Conservation (phyloP, 495 filamentous ascomycete species). For the Polyplosphaeria fusca region DNA sequence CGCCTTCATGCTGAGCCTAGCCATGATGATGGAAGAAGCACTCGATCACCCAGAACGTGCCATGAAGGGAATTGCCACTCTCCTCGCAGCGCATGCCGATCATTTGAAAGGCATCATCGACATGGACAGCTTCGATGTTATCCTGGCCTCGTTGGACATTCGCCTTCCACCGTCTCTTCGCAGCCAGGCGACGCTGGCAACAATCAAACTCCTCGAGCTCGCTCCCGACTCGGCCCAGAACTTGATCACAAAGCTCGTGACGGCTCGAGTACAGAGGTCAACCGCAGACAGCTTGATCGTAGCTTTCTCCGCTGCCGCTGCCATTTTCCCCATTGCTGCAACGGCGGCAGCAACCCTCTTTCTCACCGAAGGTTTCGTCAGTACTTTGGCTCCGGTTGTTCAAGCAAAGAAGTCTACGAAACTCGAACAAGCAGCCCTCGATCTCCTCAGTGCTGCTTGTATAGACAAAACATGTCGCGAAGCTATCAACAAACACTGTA, state of each 20-base stretch:
- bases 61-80: constrained; percentile 60
- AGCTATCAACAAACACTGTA: constrained; percentile 73
- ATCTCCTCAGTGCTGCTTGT: constrained; percentile 87
- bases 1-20: constrained; percentile 64
- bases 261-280: constrained; percentile 49
- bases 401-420: constrained; percentile 47
- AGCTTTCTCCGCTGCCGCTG: constrained; percentile 83
- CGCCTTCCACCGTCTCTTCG: constrained; percentile 64
- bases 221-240: constrained; percentile 64
- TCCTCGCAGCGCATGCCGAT: constrained; percentile 58
- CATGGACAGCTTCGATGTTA: constrained; percentile 71
- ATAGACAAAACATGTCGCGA: constrained; percentile 75
- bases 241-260: constrained; percentile 66
- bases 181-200: constrained; percentile 70
- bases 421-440: constrained; percentile 76
- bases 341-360: constrained; percentile 69
- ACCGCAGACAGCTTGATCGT: constrained; percentile 61
- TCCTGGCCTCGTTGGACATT: constrained; percentile 74
- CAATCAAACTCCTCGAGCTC: constrained; percentile 74
- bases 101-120: constrained; percentile 67
- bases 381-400: constrained; percentile 64
- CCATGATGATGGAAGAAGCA: constrained; percentile 61
- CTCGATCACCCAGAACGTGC: constrained; percentile 58
- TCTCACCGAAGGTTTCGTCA: constrained; percentile 77
- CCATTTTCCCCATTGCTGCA: constrained; percentile 80